These are phyloP conservation scores for Lepiota subincarnata DNA, from an alignment of 768 basidiomycete species.

Conservation along the genomic window DNA sequence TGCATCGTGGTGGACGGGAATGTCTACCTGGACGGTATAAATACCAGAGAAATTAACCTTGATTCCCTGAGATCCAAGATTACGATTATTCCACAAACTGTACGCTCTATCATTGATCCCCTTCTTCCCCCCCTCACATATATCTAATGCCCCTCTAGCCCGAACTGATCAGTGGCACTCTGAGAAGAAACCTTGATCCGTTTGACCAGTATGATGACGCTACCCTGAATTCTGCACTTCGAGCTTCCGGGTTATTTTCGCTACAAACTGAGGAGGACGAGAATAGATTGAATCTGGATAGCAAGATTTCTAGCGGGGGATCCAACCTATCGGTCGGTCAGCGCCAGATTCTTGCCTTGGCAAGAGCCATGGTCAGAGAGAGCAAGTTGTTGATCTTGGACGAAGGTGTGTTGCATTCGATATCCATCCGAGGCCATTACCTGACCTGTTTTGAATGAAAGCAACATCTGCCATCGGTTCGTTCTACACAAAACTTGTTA, in stretches of 20 bases:
- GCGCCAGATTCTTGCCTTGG: constrained; percentile 59
- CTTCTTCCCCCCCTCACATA: too few species aligned
- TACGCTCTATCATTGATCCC: not conserved
- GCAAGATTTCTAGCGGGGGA: constrained; percentile 45
- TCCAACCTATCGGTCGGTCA: constrained; percentile 74
- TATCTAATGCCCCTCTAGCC: constrained; percentile 21
- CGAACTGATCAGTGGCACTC: constrained; percentile 51
- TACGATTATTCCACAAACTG: constrained; percentile 48
- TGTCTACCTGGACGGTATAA: constrained; percentile 49
- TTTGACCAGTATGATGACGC: constrained; percentile 52
- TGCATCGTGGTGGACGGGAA: constrained; percentile 49
- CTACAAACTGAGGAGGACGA: constrained; percentile 35
- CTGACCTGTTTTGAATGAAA: constrained; percentile 1
- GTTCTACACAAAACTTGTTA: constrained; percentile 25
- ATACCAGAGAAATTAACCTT: constrained; percentile 44
- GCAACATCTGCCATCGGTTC: constrained; percentile 42
- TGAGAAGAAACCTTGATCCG: constrained; percentile 59
- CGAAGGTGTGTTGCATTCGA: constrained; percentile 37
- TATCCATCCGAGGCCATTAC: not conserved
- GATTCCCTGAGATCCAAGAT: constrained; percentile 50
- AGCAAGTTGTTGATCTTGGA: constrained; percentile 56
- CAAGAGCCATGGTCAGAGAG: constrained; percentile 51
- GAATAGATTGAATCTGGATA: constrained; percentile 44
- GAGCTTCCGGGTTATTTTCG: constrained; percentile 31
- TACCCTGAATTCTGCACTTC: constrained; percentile 30